Base-by-base conservation (phyloP, 2,329 filamentous ascomycete genomes). In the Colletotrichum sp. region DNA sequence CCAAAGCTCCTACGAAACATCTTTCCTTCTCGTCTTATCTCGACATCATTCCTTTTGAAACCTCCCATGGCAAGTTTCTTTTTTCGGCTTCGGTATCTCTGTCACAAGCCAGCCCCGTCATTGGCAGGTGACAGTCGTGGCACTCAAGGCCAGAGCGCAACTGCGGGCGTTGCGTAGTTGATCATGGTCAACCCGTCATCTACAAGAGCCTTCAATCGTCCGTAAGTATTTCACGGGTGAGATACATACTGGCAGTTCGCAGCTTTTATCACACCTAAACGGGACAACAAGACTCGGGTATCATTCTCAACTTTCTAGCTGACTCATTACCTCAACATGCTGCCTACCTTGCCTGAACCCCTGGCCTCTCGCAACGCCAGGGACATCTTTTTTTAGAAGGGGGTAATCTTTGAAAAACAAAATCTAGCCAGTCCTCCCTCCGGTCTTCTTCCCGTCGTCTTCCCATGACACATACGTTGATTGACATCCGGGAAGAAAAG, bases 221-320 rank as follows among this genome's bases (percentile, higher is more conserved):
- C 26, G 26, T 28, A 28, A 28, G 26, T 28, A 0, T 28, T 28
- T 28, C 1, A 7, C 26, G 26, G 26, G 26, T 28, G 26, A 26
- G 24, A 28, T 28, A 28, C 26, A 28, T 28, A 1, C 26, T 21
- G 1, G 18, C 30, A 13, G 13, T 10, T 26, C 9, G 10, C 18
- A 3, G 16, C 34, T 26, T 5, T 24, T 9, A 15, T 26, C 32
- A 34, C 21, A 60, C 10, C 6, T 8, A 34, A 67, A 60, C 26
- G 57, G 64, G 77, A 79, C 77, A 82, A 80, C 79, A 81, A 63
- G 79, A 82, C 80, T 80, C 80, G 84, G 84, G 84, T 86, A 86
- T 86, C 83, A 85, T 85, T 85, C 68, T 76, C 74, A 76, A 71
- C 77, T 76, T 74, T 77, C 74, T 76, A 78, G 77, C 77, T 78